These are phyloP conservation scores for Solanum bulbocastanum DNA, from an alignment of 257 asterid species.

Conservation along the genomic window DNA sequence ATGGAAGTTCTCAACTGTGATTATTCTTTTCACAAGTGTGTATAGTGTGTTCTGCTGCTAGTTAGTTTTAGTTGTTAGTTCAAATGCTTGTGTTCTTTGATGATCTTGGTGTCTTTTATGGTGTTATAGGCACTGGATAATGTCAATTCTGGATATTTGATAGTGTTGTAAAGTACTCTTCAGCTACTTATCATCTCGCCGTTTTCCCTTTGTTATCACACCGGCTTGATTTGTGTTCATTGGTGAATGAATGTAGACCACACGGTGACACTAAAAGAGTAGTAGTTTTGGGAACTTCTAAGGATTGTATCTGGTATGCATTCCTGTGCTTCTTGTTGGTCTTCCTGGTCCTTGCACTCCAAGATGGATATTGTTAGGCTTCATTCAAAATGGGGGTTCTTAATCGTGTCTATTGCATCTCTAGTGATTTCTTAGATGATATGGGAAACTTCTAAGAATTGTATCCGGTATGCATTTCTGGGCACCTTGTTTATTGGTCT, in stretches of 20 bases:
- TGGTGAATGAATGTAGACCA: background rate
- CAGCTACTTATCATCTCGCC: background rate
- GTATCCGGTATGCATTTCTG: background rate
- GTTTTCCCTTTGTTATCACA: background rate
- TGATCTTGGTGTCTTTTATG: background rate
- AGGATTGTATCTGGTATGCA: background rate
- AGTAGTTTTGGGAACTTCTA: background rate
- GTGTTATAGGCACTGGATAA: background rate
- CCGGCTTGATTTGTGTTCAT: background rate
- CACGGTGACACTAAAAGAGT: background rate
- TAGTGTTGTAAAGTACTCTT: background rate
- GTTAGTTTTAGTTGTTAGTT: background rate
- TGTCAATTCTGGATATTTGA: background rate
- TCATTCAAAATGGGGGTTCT: background rate
- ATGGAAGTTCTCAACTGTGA: background rate
- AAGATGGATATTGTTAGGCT: background rate
- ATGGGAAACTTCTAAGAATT: background rate
- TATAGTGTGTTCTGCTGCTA: background rate
- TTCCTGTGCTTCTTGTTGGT: background rate
- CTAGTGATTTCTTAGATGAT: background rate
- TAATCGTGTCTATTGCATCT: background rate
- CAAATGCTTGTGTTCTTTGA: background rate
- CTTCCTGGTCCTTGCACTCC: background rate
- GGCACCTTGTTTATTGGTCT: background rate
- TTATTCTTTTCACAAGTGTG: background rate